phyloP scores from a whole-genome alignment of 495 filamentous ascomycete species.

The Penicillium maclennaniae region DNA sequence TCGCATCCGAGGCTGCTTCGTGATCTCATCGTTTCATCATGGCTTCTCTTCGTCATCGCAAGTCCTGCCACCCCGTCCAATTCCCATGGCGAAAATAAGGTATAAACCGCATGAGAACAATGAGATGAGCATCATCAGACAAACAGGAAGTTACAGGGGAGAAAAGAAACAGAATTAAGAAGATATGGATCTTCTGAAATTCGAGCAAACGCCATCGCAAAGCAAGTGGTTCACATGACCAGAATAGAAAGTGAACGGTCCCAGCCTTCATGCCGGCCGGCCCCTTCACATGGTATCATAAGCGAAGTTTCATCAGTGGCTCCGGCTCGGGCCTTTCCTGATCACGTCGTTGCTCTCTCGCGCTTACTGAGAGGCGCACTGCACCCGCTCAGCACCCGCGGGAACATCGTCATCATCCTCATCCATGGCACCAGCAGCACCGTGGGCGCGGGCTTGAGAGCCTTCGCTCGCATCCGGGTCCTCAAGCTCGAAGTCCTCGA shows the following conservation, averaged over 20 bases:
- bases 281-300: slow-evolving; percentile 45
- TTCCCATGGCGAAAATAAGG: slow-evolving; percentile 6
- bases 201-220: slow-evolving; percentile 41
- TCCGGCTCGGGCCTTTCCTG: slow-evolving; percentile 10
- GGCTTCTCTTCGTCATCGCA: slow-evolving; percentile 17
- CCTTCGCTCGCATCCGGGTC: slow-evolving; percentile 67
- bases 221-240: slow-evolving; percentile 24
- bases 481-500: slow-evolving; percentile 80
- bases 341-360: slow-evolving; percentile 1
- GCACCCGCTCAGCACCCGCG: slow-evolving; percentile 83
- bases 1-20: slow-evolving; percentile 6
- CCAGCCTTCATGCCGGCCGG: background rate
- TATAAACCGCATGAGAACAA: background rate
- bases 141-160: background rate
- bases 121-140: background rate
- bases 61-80: slow-evolving; percentile 5
- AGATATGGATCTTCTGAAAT: slow-evolving; percentile 24
- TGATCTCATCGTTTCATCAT: slow-evolving; percentile 18
- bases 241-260: slow-evolving; percentile 26
- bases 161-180: slow-evolving; percentile 1
- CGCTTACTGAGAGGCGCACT: slow-evolving; percentile 94
- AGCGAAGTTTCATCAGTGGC: slow-evolving; percentile 37
- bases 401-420: slow-evolving; percentile 78
- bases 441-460: slow-evolving; percentile 69
- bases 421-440: slow-evolving; percentile 65